Percentiles rank a stretch among this genome's conserved stretches.
Conservation (phyloP, 2,329 filamentous ascomycete species). For the Leptographium wingfieldii region DNA sequence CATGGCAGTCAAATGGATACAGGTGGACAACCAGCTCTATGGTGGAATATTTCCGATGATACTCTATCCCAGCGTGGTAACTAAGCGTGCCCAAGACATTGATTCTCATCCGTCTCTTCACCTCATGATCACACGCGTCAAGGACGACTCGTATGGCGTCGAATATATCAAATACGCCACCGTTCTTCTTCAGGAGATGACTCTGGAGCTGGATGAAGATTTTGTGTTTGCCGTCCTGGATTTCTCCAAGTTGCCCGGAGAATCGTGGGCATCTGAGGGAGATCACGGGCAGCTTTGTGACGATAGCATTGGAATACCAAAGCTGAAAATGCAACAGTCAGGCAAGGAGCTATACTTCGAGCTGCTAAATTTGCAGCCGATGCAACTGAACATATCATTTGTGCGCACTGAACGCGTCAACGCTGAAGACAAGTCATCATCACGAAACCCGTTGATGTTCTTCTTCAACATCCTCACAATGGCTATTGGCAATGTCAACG, state of each 20-base stretch:
- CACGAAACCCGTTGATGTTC: constrained; percentile 93
- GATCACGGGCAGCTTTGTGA: constrained; percentile 81
- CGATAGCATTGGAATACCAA: constrained; percentile 79
- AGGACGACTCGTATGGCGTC: constrained; percentile 96
- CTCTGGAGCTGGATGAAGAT: constrained; percentile 91
- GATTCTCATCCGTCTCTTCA: constrained; percentile 93
- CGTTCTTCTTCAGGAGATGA: constrained; percentile 91
- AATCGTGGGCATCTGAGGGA: constrained; percentile 66
- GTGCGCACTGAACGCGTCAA: constrained; percentile 95
- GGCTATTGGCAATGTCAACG: constrained; percentile 98
- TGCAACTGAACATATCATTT: constrained; percentile 95
- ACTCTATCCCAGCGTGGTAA: constrained; percentile 92
- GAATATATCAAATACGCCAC: constrained; percentile 98
- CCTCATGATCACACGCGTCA: constrained; percentile 81
- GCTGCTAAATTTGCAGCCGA: constrained; percentile 89
- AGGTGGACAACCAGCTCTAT: constrained; percentile 97
- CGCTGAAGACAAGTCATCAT: constrained; percentile 84
- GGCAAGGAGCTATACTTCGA: constrained; percentile 98
- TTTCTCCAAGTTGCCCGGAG: constrained; percentile 85
- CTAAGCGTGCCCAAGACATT: constrained; percentile 92
- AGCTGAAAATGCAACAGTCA: constrained; percentile 70
- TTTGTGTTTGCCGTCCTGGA: constrained; percentile 95
- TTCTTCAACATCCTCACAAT: constrained; percentile 97
- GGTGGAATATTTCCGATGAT: constrained; percentile 97
- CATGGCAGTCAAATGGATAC: constrained; percentile 92